A percentile compares a stretch with the other conserved stretches of the same genome.
phyloP scores from a whole-genome alignment of 176 grass and related monocot genomes.

The Zoysia japonica region DNA sequence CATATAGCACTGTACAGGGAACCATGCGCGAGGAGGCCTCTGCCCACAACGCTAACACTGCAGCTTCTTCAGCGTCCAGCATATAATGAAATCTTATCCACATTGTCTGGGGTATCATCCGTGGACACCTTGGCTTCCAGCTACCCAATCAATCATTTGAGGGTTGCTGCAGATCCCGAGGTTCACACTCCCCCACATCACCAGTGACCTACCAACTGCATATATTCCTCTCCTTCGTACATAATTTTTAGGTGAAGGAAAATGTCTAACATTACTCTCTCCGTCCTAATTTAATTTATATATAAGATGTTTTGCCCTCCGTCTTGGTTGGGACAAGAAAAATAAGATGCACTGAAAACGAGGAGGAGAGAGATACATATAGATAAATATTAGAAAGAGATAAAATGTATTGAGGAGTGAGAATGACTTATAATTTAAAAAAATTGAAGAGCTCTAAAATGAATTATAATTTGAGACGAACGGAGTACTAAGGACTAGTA shows the following conservation, averaged over 20 bases:
- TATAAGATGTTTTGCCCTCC: no score
- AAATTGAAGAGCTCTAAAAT: no score
- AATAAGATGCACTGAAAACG: no score
- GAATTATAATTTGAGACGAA: no score
- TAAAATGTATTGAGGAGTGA: no score
- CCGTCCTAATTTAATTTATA: no score
- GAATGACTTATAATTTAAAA: no score
- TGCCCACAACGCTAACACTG: conserved; percentile 27
- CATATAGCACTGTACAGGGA: conserved; percentile 17
- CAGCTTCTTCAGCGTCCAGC: conserved; percentile 29
- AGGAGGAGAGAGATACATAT: no score
- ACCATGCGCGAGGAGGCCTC: conserved; percentile 2
- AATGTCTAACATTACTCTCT: neutral
- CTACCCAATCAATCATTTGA: conserved; percentile 48
- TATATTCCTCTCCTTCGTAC: conserved; percentile 16
- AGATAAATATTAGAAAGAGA: no score
- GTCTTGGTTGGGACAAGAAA: no score
- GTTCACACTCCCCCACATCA: conserved; percentile 30
- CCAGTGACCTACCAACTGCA: conserved; percentile 48
- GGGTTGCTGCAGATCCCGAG: conserved; percentile 32
- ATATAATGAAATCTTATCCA: conserved; percentile 49
- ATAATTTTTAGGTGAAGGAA: neutral
- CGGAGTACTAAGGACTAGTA: no score
- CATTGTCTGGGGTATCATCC: conserved; percentile 46
- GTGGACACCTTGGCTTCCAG: conserved; percentile 41